These are phyloP conservation scores for Linum tenue DNA, from an alignment of 345 rosid genomes.

Conservation along the genomic window DNA sequence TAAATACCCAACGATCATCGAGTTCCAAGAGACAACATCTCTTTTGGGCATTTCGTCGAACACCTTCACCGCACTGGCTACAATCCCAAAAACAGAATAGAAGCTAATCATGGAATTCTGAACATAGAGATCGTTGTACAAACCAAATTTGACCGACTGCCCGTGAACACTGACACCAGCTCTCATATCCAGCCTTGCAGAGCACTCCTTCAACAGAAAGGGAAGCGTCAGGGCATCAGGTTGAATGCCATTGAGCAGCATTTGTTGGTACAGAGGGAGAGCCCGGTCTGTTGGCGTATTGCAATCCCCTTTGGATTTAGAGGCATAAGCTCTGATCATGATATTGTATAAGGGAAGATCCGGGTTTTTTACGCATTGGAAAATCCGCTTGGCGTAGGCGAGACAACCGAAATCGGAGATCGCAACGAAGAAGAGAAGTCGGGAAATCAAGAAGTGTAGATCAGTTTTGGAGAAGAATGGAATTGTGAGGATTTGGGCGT, in stretches of 20 bases:
- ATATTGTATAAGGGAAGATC: slow-evolving; percentile 31
- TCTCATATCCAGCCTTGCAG: slow-evolving; percentile 17
- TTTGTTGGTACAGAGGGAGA: slow-evolving; percentile 32
- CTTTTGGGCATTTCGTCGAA: neutral
- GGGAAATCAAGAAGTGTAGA: slow-evolving; percentile 25
- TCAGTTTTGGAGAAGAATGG: slow-evolving; percentile 16
- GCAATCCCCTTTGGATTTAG: slow-evolving; percentile 4
- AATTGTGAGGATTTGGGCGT: slow-evolving; percentile 32
- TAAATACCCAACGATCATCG: neutral
- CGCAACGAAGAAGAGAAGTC: slow-evolving; percentile 44
- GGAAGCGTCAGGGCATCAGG: slow-evolving; percentile 53
- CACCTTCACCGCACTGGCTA: neutral
- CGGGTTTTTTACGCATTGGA: slow-evolving; percentile 23
- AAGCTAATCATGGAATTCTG: slow-evolving; percentile 37
- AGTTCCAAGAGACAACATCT: neutral
- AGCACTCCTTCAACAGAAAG: slow-evolving; percentile 49
- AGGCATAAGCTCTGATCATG: slow-evolving; percentile 49
- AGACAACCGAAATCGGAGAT: slow-evolving; percentile 35
- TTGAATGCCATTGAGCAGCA: slow-evolving; percentile 29
- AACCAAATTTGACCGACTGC: slow-evolving; percentile 33
- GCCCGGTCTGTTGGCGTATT: slow-evolving; percentile 8
- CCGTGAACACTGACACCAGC: slow-evolving; percentile 35
- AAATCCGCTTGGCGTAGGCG: slow-evolving; percentile 32
- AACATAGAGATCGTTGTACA: slow-evolving; percentile 30
- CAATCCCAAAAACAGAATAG: slow-evolving; percentile 20